phyloP scores from a whole-genome alignment of 2,329 filamentous ascomycete genomes.

The Xylariaceae sp. region DNA sequence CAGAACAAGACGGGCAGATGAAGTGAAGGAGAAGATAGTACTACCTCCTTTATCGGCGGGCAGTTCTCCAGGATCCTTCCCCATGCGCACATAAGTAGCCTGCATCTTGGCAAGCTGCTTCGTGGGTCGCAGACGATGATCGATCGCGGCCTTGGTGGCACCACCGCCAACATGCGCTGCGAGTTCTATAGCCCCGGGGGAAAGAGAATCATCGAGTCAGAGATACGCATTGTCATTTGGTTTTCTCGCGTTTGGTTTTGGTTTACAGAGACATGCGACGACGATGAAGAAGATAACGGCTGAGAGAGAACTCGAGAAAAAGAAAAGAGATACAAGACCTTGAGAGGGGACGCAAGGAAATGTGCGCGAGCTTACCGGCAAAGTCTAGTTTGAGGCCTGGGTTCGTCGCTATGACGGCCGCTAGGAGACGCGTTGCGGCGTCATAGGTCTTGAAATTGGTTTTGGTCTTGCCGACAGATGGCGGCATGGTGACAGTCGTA shows the following conservation, averaged over 20 bases:
- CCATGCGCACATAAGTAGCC: conserved; percentile 25
- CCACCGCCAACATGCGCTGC: conserved; percentile 31
- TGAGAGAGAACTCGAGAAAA: no score
- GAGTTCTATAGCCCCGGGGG: conserved; percentile 18
- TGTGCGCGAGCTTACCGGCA: conserved; percentile 45
- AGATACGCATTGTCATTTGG: background rate
- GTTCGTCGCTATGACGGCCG: conserved; percentile 54
- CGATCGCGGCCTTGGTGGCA: conserved; percentile 32
- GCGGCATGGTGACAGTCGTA: conserved; percentile 37
- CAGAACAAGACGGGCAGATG: conserved; percentile 2
- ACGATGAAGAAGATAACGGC: no score
- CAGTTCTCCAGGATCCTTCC: conserved; percentile 34
- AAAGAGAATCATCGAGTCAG: conserved; percentile 7
- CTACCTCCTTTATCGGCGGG: conserved; percentile 36
- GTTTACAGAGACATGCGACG: no score
- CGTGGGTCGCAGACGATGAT: conserved; percentile 37
- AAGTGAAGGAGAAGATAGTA: background rate
- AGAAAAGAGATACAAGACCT: no score
- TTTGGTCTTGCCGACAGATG: conserved; percentile 21
- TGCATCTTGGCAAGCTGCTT: conserved; percentile 37
- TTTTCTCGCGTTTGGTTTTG: background rate
- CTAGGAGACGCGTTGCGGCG: conserved; percentile 53
- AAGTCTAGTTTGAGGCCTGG: conserved; percentile 52
- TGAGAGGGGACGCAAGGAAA: background rate
- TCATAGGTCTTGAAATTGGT: conserved; percentile 58